Percentiles rank a stretch among this genome's conserved stretches.
phyloP scores from a whole-genome alignment of 768 basidiomycete genomes.

The Piloderma croceum region DNA sequence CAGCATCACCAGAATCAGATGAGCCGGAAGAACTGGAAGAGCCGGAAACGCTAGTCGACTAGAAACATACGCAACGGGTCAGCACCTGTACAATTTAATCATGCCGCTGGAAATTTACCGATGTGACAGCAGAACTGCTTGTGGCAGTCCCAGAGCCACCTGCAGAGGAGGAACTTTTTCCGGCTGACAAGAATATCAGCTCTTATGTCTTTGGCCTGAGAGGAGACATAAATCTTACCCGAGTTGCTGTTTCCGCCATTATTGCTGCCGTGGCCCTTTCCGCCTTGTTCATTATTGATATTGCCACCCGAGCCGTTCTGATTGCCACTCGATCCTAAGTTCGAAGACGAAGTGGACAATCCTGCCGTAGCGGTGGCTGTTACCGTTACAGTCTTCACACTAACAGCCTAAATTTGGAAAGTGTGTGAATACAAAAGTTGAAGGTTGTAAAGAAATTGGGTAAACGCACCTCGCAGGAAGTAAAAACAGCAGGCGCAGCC shows the following conservation, averaged over 20 bases:
- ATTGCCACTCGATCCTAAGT: slow-evolving; percentile 15
- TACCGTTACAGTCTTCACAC: slow-evolving; percentile 31
- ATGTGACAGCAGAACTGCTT: too few relatives aligned
- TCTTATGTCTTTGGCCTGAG: too few relatives aligned
- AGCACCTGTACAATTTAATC: too few relatives aligned
- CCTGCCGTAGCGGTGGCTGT: slow-evolving; percentile 24
- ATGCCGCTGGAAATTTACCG: too few relatives aligned
- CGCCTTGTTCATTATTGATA: slow-evolving; percentile 5
- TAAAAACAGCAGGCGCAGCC: slow-evolving; percentile 25
- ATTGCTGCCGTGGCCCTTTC: slow-evolving; percentile 4
- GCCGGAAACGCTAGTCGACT: neutral
- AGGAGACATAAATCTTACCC: too few relatives aligned
- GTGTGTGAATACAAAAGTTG: slow-evolving; percentile 8
- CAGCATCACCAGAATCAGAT: neutral
- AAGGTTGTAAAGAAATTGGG: slow-evolving; percentile 11
- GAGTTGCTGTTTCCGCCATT: slow-evolving; percentile 5
- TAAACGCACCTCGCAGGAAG: slow-evolving; percentile 13
- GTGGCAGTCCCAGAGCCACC: too few relatives aligned
- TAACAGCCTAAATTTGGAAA: slow-evolving; percentile 14
- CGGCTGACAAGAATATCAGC: too few relatives aligned
- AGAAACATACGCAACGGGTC: too few relatives aligned
- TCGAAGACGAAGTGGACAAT: too few relatives aligned
- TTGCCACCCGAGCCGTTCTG: slow-evolving; percentile 10
- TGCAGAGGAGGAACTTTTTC: too few relatives aligned
- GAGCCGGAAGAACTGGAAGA: too few relatives aligned